Evolutionary conservation across 1,284 basidiomycete genomes (phyloP).

Genomic region (Polyporus tsugae): DNA sequence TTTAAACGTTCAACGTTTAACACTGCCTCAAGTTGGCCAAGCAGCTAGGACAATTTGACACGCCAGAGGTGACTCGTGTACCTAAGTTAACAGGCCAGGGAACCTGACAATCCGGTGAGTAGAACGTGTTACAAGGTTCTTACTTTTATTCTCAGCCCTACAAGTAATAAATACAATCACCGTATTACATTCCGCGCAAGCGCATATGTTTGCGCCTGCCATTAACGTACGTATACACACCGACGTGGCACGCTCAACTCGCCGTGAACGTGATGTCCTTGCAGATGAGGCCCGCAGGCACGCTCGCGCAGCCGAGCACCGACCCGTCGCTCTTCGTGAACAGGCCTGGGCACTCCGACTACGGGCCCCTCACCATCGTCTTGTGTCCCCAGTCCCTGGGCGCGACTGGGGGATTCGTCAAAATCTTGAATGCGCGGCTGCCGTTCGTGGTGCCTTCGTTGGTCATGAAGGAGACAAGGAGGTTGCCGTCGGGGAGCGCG

Average conservation of each 20-base stretch:
- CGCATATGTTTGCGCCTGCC: too few relatives aligned
- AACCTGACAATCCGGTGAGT: too few relatives aligned
- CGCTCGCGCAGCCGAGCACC: conserved; percentile 3
- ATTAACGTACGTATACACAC: too few relatives aligned
- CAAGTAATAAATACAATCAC: too few relatives aligned
- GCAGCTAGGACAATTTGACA: too few relatives aligned
- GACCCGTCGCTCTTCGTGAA: conserved; percentile 12
- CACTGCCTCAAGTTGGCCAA: too few relatives aligned
- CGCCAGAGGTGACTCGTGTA: too few relatives aligned
- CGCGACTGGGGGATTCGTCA: conserved; percentile 11
- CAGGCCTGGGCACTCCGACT: conserved; percentile 10
- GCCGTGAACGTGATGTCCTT: conserved; percentile 14
- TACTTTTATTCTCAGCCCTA: too few relatives aligned
- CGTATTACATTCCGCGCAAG: too few relatives aligned
- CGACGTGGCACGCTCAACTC: conserved; percentile 11
- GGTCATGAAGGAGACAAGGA: background rate
- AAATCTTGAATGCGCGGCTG: conserved; percentile 17
- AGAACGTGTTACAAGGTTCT: too few relatives aligned
- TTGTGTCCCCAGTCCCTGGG: conserved; percentile 9
- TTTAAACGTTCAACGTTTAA: too few relatives aligned
- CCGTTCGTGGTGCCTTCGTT: background rate
- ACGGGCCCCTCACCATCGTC: conserved; percentile 13
- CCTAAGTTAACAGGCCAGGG: too few relatives aligned
- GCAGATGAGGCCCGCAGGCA: conserved; percentile 15
- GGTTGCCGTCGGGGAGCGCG: background rate